These are phyloP conservation scores for Viola pubescens DNA, from an alignment of 441 rosid species.

Conservation along the genomic window DNA sequence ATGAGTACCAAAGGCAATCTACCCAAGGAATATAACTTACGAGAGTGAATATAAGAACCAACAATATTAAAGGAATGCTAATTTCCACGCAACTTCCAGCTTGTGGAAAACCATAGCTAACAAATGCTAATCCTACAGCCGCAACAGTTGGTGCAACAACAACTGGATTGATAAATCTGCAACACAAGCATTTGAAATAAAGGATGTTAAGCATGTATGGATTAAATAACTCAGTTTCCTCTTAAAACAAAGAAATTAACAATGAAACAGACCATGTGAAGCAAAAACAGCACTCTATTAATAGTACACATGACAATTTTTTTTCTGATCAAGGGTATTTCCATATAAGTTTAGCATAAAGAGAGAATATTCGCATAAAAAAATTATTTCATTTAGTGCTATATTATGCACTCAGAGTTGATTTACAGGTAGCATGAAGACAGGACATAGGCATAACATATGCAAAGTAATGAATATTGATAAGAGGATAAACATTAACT, in stretches of 20 bases:
- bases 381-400: background rate
- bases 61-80: conserved; percentile 57
- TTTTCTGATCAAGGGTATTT: background rate
- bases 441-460: background rate
- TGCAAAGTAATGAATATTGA: background rate
- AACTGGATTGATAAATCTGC: conserved; percentile 83
- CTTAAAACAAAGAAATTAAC: background rate
- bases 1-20: conserved; percentile 1
- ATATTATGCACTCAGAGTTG: background rate
- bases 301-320: background rate
- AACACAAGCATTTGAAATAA: conserved; percentile 12
- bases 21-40: conserved; percentile 35
- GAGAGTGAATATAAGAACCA: conserved; percentile 81
- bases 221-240: background rate
- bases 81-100: conserved; percentile 94
- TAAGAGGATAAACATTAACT: background rate
- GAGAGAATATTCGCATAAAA: conserved; percentile 2
- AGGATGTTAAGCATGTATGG: no score
- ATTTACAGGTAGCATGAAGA: conserved; percentile 1
- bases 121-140: conserved; percentile 85
- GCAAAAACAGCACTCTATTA: conserved; percentile 2
- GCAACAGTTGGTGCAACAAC: conserved; percentile 91
- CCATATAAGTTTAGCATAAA: background rate
- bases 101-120: conserved; percentile 87
- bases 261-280: background rate